Base-by-base conservation (phyloP, 2,329 filamentous ascomycete species). In the Lizonia empirigonia region DNA sequence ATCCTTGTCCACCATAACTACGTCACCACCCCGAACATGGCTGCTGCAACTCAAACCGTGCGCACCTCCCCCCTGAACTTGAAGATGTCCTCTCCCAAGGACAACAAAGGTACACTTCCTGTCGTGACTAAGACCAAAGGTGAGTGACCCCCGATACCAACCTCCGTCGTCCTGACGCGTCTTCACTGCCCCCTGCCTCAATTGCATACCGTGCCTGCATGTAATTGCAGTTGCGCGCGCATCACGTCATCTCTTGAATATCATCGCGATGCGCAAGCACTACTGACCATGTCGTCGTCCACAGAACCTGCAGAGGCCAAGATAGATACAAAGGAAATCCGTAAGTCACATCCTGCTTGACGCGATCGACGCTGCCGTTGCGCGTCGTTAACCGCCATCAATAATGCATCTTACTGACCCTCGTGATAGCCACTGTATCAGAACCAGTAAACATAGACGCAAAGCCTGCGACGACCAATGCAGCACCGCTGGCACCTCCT, bases 401-500 rank as follows among this genome's bases (percentile, higher is more conserved):
- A 13, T 33, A 44, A 18, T 27, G 41, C 49, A 51, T 26, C 29
- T 56, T 61, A 58, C 63, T 65, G 54, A 67, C 51, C 19, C 29
- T 7, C 26, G 35, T 12, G 30, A 46, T 56, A 62, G 57, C 64
- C 37, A 55, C 63, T 5, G 55, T 53, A 34, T 55, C 62, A 35
- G 65, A 67, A 46, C 60, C 62, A 9, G 41, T 47, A 38, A 50
- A 56, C 33, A 26, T 58, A 23, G 67, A 70, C 44, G 19, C 61
- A 37, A 70, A 74, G 60, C 59, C 74, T 19, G 53, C 65, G 26
- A 70, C 73, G 58, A 73, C 77, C 70, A 74, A 72, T 63, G 69
- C 66, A 35, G 76, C 75, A 58, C 77, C 78, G 74, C 74, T 85
- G 74, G 69, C 79, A 71, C 77, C 79, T 63, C 79, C 79, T 52